phyloP scores from a whole-genome alignment of 208 protist genomes.

The Porcisia hertigi region DNA sequence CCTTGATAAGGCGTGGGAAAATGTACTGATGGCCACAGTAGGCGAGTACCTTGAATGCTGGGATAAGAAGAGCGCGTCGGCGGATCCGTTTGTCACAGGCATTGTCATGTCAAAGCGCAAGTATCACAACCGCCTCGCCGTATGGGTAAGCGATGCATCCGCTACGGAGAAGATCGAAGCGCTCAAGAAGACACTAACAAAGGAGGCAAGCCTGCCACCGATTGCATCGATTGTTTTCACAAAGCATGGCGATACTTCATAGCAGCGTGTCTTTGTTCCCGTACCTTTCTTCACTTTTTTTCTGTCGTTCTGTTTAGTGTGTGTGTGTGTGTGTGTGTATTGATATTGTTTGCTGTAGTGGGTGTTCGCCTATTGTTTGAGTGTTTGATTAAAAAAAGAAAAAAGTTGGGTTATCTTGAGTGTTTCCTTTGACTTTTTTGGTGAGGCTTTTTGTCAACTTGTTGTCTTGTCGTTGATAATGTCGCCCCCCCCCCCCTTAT shows the following conservation, averaged over 20 bases:
- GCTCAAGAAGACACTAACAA: constrained; percentile 43
- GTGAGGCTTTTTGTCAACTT: background rate
- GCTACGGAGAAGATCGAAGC: constrained; percentile 48
- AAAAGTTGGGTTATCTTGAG: background rate
- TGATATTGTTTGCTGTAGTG: background rate
- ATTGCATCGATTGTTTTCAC: constrained; percentile 53
- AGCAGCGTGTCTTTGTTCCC: constrained; percentile 7
- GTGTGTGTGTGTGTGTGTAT: constrained; percentile 11
- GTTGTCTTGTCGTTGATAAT: background rate
- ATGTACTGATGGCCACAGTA: constrained; percentile 77
- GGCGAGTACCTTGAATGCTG: constrained; percentile 77
- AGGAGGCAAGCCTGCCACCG: constrained; percentile 37
- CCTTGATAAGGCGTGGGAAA: constrained; percentile 77
- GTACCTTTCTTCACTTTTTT: background rate
- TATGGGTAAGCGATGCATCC: constrained; percentile 68
- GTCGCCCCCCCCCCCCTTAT: background rate
- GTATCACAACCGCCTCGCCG: constrained; percentile 76
- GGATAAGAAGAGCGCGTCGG: constrained; percentile 20
- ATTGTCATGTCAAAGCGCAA: constrained; percentile 79
- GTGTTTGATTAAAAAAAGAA: background rate
- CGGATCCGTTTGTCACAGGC: constrained; percentile 55
- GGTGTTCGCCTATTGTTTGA: background rate
- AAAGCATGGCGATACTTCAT: constrained; percentile 61
- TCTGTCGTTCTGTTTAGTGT: background rate
- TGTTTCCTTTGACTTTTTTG: background rate